phyloP scores from a whole-genome alignment of 495 filamentous ascomycete species.

The Durotheca rogersii region DNA sequence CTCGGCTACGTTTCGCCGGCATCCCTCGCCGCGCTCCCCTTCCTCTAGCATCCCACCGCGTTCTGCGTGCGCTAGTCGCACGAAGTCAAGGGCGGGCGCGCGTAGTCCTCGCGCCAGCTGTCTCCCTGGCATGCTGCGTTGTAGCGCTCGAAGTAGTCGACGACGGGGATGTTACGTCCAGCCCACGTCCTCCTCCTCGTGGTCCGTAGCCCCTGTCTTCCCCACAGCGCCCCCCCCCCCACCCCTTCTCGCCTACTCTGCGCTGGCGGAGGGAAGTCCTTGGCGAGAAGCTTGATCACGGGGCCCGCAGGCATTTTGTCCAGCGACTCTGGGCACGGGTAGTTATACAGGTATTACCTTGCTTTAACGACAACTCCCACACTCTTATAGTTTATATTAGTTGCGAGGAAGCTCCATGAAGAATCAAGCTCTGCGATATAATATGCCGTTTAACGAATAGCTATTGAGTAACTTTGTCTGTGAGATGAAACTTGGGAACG shows the following conservation, averaged over 20 bases:
- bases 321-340: not conserved
- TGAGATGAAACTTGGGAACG: too few relatives aligned
- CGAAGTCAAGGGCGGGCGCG: not conserved
- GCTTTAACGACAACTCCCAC: too few relatives aligned
- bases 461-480: too few relatives aligned
- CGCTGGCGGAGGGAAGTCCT: not conserved
- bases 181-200: not conserved
- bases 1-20: too few relatives aligned
- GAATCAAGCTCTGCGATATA: too few relatives aligned
- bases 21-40: not conserved
- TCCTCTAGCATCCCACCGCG: not conserved
- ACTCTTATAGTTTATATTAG: too few relatives aligned
- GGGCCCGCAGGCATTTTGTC: conserved; percentile 1
- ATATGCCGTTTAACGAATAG: too few relatives aligned
- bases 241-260: not conserved
- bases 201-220: too few relatives aligned
- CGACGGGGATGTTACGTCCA: conserved; percentile 1
- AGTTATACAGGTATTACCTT: too few relatives aligned
- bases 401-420: too few relatives aligned
- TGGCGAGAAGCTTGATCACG: not conserved
- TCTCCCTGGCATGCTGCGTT: not conserved
- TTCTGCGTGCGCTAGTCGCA: not conserved
- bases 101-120: not conserved
- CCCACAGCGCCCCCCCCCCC: too few relatives aligned
- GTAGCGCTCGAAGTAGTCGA: not conserved